Conservation (phyloP, 768 basidiomycete genomes). For the Lactifluus pinguis region DNA sequence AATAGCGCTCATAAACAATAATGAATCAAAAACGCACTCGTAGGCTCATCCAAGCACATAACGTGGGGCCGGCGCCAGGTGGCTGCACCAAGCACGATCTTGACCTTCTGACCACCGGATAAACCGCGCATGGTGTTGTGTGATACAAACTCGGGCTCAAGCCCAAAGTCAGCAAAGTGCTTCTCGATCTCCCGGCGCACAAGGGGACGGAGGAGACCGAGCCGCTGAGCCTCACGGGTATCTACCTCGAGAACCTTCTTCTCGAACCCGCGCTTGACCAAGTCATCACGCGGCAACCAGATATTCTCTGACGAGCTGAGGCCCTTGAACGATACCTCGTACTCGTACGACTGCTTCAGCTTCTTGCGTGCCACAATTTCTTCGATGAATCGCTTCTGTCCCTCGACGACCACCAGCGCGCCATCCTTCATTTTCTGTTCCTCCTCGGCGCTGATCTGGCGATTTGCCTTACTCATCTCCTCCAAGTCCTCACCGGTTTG, state of each 20-base stretch:
- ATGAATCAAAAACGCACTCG: conserved; percentile 44
- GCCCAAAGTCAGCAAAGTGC: conserved; percentile 98
- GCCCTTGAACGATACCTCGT: conserved; percentile 93
- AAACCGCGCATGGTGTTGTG: conserved; percentile 99
- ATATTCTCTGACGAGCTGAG: conserved; percentile 96
- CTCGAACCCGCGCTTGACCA: conserved; percentile 96
- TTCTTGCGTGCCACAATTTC: conserved; percentile 91
- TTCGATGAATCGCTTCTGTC: conserved; percentile 91
- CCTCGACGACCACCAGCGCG: conserved; percentile 74
- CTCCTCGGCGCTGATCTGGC: conserved; percentile 83
- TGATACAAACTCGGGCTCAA: conserved; percentile 97
- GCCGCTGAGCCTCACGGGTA: conserved; percentile 93
- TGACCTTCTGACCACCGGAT: conserved; percentile 98
- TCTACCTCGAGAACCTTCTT: conserved; percentile 99
- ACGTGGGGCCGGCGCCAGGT: conserved; percentile 99
- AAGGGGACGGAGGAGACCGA: conserved; percentile 90
- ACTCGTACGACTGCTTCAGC: conserved; percentile 99
- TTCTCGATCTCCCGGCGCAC: conserved; percentile 99
- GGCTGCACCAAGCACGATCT: conserved; percentile 96
- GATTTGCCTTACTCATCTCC: conserved; percentile 88
- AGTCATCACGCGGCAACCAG: conserved; percentile 94
- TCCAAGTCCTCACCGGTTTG: conserved; percentile 99
- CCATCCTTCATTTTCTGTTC: conserved; percentile 96
- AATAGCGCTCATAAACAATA: not conserved
- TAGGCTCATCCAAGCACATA: conserved; percentile 95